Conservation (phyloP, 371 early-diverging fungal species). For the Actinomortierella wolfii region DNA sequence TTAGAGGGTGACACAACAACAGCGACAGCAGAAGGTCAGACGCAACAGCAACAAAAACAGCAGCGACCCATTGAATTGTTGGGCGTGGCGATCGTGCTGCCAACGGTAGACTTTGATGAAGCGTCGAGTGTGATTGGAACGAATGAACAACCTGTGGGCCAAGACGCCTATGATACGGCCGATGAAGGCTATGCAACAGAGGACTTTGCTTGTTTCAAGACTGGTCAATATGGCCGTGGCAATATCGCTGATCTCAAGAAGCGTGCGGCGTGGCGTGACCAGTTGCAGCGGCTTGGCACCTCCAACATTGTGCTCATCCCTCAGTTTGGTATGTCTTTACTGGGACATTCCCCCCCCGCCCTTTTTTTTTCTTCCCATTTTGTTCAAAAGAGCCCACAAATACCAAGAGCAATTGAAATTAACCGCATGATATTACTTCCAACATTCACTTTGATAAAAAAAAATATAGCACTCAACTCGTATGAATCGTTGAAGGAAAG, state of each 20-base stretch:
- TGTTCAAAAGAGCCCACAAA: not conserved
- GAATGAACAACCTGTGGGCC: conserved; percentile 13
- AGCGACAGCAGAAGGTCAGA: too few relatives aligned
- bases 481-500: conserved; percentile 30
- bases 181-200: conserved; percentile 45
- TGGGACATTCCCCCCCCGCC: not conserved
- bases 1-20: too few relatives aligned
- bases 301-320: conserved; percentile 37
- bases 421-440: not conserved
- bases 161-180: conserved; percentile 9
- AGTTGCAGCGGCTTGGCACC: conserved; percentile 34
- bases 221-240: conserved; percentile 25
- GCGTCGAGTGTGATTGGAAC: not conserved
- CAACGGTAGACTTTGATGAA: conserved; percentile 40
- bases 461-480: conserved; percentile 15
- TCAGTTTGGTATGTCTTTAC: conserved; percentile 25
- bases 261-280: conserved; percentile 39
- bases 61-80: conserved; percentile 24
- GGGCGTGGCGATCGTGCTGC: conserved; percentile 41
- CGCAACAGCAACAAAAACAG: too few relatives aligned
- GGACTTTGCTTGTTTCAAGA: conserved; percentile 44
- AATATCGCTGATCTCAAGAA: conserved; percentile 27
- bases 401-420: not conserved
- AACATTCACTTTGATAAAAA: not conserved
- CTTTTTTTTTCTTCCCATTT: not conserved